These are phyloP conservation scores for Letharia lupina DNA, from an alignment of 495 filamentous ascomycete species.

Conservation along the genomic window DNA sequence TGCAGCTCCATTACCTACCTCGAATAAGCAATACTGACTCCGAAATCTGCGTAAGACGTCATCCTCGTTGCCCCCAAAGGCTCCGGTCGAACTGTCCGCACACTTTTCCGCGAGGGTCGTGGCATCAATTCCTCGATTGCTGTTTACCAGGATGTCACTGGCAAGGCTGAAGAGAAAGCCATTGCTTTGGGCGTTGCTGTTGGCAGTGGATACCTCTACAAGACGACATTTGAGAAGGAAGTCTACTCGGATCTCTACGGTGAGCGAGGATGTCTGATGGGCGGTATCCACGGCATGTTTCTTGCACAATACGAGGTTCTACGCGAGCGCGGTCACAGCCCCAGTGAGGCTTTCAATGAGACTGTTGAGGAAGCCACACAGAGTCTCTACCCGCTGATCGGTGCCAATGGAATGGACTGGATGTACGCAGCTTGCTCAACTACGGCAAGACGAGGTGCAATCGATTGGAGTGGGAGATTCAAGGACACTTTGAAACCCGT, in stretches of 20 bases:
- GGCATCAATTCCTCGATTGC: constrained; percentile 99
- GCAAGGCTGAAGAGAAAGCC: constrained; percentile 96
- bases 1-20: no score
- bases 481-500: constrained; percentile 96
- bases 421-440: constrained; percentile 99
- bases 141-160: constrained; percentile 97
- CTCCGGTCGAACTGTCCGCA: constrained; percentile 94
- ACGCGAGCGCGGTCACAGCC: constrained; percentile 92
- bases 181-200: constrained; percentile 94
- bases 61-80: constrained; percentile 99
- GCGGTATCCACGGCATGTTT: constrained; percentile 99
- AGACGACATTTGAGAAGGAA: constrained; percentile 99
- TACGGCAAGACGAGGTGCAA: constrained; percentile 93
- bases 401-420: constrained; percentile 97
- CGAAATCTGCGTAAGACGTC: constrained; percentile 37
- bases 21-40: background rate
- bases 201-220: constrained; percentile 96
- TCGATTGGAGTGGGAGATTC: constrained; percentile 94
- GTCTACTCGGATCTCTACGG: constrained; percentile 99
- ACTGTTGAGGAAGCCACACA: constrained; percentile 99
- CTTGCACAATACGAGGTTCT: constrained; percentile 99
- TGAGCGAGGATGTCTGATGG: constrained; percentile 99
- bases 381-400: constrained; percentile 93
- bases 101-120: constrained; percentile 93
- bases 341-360: constrained; percentile 99